Conservation (phyloP, 371 early-diverging fungal species). For the Homolaphlyctis polyrhiza region DNA sequence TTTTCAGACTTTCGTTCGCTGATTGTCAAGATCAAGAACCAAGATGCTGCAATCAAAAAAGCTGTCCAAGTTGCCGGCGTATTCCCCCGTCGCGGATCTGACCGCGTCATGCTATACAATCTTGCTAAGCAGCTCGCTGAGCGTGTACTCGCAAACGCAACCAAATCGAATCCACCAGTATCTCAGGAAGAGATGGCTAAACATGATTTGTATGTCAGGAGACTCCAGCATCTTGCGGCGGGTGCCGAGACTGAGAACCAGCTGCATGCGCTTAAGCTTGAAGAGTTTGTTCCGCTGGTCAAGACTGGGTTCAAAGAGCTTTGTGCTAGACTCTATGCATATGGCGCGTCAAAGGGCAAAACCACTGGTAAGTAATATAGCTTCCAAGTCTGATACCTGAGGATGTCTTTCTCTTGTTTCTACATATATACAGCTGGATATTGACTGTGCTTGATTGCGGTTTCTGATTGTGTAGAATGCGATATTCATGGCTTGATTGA, state of each 20-base stretch:
- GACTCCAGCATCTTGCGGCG: not conserved
- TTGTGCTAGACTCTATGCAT: not conserved
- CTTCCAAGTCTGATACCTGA: not conserved
- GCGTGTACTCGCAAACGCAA: too few species aligned
- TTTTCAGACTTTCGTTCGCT: conserved; percentile 28
- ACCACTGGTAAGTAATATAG: not conserved
- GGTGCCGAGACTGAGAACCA: conserved; percentile 31
- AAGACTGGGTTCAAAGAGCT: not conserved
- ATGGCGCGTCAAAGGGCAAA: not conserved
- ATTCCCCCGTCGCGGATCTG: conserved; percentile 32
- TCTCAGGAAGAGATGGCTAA: too few species aligned
- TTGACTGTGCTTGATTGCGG: too few species aligned
- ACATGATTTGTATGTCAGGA: too few species aligned
- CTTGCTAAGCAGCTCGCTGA: conserved; percentile 25
- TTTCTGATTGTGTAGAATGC: too few species aligned
- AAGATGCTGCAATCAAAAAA: conserved; percentile 18
- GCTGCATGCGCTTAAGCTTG: conserved; percentile 12
- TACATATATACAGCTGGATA: too few species aligned
- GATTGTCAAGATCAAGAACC: conserved; percentile 20
- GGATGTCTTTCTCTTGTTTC: not conserved
- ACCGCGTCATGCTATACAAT: conserved; percentile 30
- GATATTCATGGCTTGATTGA: conserved; percentile 30
- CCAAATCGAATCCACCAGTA: too few species aligned
- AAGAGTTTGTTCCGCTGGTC: conserved; percentile 7
- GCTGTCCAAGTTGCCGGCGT: conserved; percentile 22